Base-by-base conservation (phyloP, 1,284 basidiomycete genomes). In the Cronartium quercuum region DNA sequence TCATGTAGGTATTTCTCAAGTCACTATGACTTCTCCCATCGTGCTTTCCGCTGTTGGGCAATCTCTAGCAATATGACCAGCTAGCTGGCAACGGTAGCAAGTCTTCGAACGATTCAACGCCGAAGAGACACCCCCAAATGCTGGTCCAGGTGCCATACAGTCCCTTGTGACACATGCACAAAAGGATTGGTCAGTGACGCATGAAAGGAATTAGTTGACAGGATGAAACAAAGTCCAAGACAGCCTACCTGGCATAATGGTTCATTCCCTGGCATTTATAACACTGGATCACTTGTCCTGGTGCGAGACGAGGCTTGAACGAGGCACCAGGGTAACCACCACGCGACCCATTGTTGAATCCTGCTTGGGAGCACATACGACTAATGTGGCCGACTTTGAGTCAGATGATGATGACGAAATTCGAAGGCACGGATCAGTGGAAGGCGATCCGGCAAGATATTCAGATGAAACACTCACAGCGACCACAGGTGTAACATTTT, bases 241-340 rank as follows among this genome's bases (percentile, higher is more conserved):
- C 12, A 10, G 41, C 64, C 34, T 34, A 66, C 64, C 64, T 67
- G 29, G 66, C 66, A 18, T 57, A 57, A 57, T 67, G 66, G 38
- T 67, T 67, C 66, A 67, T 67, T 24, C 66, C 66, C 24, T 57
- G 66, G 34, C 66, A 67, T 67, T 67, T 67, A 34, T 67, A 57
- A 57, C 66, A 67, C 57, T 67, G 66, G 15, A 67, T 55, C 21
- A 55, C 44, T 34, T 67, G 66, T n/a, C 44, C 37, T 12, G 66
- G 66, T 29, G 44, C n/a, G 18, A 51, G 65, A 29, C 66, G 29
- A 12, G 66, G 66, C 40, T 67, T 55, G 29, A 40, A 64, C 21
- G 35, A 34, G 12, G 35, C 34, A 21, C 37, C 18, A 6, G 44
- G 40, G 21, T 47, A 34, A 44, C 37, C 21, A 47, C 21, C 34